Conservation (phyloP, 2,329 filamentous ascomycete species). For the Tolypocladium nubicola region DNA sequence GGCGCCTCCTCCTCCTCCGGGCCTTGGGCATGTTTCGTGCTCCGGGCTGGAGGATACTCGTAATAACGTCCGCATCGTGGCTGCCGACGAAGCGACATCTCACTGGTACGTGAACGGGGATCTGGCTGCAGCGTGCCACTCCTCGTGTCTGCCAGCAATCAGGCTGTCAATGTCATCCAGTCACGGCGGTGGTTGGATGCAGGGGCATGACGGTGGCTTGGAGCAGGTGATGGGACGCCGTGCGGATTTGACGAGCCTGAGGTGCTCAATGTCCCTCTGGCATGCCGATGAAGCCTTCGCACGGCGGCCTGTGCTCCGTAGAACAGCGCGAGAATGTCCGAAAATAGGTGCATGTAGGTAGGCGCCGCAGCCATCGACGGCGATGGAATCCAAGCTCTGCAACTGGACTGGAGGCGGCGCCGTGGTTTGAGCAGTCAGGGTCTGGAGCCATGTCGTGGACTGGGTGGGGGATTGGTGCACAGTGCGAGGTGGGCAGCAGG, state of each 20-base stretch:
- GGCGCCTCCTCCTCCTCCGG: neutral
- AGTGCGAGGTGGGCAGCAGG: neutral
- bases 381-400: neutral
- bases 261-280: neutral
- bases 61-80: neutral
- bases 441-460: neutral
- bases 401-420: neutral
- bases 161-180: neutral
- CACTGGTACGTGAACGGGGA: neutral
- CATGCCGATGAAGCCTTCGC: neutral
- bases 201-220: conserved; percentile 1
- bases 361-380: neutral
- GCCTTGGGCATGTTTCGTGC: neutral
- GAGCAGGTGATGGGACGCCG: neutral
- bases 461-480: neutral
- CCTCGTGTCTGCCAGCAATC: neutral
- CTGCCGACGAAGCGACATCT: neutral
- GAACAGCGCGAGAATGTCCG: neutral
- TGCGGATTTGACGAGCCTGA: neutral
- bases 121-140: neutral
- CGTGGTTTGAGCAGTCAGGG: neutral
- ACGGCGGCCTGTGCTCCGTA: neutral
- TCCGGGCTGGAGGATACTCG: neutral
- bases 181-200: conserved; percentile 2
- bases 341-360: neutral